phyloP scores from a whole-genome alignment of 2,329 filamentous ascomycete species.

The Aspergillus pseudotamarii region DNA sequence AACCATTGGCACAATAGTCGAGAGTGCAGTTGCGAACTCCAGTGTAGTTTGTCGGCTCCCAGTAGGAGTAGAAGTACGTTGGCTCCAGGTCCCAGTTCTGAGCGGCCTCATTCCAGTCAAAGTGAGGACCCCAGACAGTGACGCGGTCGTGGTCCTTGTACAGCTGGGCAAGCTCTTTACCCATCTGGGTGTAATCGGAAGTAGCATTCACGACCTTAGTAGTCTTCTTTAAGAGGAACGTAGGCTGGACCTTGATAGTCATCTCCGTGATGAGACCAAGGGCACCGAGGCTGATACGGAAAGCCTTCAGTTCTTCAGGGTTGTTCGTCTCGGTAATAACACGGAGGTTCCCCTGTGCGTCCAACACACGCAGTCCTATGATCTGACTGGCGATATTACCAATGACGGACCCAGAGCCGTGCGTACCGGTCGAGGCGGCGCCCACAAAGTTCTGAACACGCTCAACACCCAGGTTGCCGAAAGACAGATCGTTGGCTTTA shows the following conservation, averaged over 20 bases:
- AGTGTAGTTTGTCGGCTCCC: slow-evolving; percentile 23
- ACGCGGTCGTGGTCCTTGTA: slow-evolving; percentile 20
- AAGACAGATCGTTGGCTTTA: slow-evolving; percentile 16
- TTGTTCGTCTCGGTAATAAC: slow-evolving; percentile 17
- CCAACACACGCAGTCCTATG: neutral
- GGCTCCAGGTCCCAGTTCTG: slow-evolving; percentile 15
- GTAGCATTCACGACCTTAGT: slow-evolving; percentile 15
- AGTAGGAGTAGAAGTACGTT: slow-evolving; percentile 13
- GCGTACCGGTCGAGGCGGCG: slow-evolving; percentile 22
- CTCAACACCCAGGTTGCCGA: slow-evolving; percentile 19
- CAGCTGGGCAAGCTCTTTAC: slow-evolving; percentile 12
- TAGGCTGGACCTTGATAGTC: slow-evolving; percentile 21
- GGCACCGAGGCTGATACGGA: slow-evolving; percentile 21
- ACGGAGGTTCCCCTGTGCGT: slow-evolving; percentile 10
- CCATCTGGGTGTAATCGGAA: slow-evolving; percentile 15
- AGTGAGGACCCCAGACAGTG: slow-evolving; percentile 22
- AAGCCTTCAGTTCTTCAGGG: slow-evolving; percentile 22
- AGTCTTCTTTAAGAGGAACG: neutral
- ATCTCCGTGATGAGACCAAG: slow-evolving; percentile 23
- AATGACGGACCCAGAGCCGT: slow-evolving; percentile 17
- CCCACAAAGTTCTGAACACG: slow-evolving; percentile 24
- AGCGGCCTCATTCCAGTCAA: slow-evolving; percentile 18
- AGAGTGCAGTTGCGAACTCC: slow-evolving; percentile 22
- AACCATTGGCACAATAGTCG: slow-evolving; percentile 26
- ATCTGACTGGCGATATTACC: slow-evolving; percentile 20